These are phyloP conservation scores for Phyllosticta citrichinensis DNA, from an alignment of 2,329 filamentous ascomycete genomes.

Conservation along the genomic window DNA sequence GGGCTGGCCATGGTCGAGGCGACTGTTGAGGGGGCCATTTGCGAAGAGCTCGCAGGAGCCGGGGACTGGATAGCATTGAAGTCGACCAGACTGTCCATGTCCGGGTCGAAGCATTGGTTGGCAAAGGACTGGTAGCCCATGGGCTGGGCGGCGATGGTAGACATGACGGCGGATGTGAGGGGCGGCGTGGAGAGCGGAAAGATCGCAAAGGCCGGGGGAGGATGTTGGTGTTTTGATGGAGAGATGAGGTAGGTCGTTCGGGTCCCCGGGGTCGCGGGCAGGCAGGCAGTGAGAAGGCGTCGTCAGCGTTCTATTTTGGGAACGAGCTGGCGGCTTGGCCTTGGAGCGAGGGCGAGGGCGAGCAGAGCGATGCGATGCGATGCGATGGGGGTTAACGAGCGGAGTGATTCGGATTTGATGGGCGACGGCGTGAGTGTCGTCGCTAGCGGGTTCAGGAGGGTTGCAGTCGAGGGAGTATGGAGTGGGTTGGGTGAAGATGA, in stretches of 20 bases:
- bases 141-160: conserved; percentile 7
- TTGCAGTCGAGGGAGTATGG: neutral
- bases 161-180: conserved; percentile 6
- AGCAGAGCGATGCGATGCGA: neutral
- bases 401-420: neutral
- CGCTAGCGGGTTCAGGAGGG: neutral
- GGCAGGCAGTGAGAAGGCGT: conserved; percentile 4
- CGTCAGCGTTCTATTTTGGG: conserved; percentile 10
- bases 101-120: conserved; percentile 30
- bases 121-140: conserved; percentile 23
- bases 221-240: neutral
- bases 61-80: conserved; percentile 54
- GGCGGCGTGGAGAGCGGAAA: neutral
- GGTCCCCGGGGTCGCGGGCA: conserved; percentile 1
- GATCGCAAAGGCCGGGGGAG: neutral
- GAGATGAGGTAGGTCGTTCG: conserved; percentile 1
- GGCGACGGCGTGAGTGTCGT: neutral
- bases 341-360: neutral
- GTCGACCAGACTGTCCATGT: conserved; percentile 33
- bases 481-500: neutral
- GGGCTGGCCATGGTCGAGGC: conserved; percentile 45
- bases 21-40: conserved; percentile 43
- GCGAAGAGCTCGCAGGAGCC: conserved; percentile 42
- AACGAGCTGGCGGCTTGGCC: neutral
- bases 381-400: neutral